These are phyloP conservation scores for Brassica nigra DNA, from an alignment of 345 rosid genomes.

Conservation along the genomic window DNA sequence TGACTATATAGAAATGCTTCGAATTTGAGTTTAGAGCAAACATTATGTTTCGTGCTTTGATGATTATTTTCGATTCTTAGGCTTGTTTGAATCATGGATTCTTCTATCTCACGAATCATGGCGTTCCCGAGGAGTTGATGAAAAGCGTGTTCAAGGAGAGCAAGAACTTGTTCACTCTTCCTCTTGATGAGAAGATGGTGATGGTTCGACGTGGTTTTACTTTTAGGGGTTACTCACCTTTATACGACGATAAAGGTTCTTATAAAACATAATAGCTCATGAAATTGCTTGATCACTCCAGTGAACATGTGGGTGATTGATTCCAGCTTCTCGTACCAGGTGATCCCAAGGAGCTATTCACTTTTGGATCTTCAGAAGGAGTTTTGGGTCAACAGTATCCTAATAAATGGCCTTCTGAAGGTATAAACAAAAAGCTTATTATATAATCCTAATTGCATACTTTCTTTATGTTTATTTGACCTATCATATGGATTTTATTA, in stretches of 20 bases:
- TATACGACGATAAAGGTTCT: conserved; percentile 55
- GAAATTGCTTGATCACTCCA: background rate
- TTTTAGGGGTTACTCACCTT: conserved; percentile 64
- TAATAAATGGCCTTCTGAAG: conserved; percentile 78
- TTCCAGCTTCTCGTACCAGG: conserved; percentile 36
- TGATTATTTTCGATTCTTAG: conserved; percentile 36
- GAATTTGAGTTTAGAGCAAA: background rate
- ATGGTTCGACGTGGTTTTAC: conserved; percentile 44
- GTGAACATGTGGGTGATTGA: background rate
- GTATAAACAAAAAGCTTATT: conserved; percentile 32
- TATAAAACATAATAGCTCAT: background rate
- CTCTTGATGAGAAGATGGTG: conserved; percentile 59
- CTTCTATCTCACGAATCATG: conserved; percentile 88
- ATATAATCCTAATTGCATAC: background rate
- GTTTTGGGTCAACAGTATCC: conserved; percentile 35
- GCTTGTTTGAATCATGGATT: conserved; percentile 78
- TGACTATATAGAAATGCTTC: background rate
- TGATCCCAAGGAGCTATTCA: conserved; percentile 74
- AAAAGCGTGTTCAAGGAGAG: conserved; percentile 53
- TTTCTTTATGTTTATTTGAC: background rate
- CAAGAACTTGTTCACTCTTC: conserved; percentile 68
- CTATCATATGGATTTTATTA: conserved; percentile 38
- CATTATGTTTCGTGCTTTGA: background rate
- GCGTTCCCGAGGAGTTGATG: conserved; percentile 60
- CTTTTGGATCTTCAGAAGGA: conserved; percentile 62